Evolutionary conservation across 2,329 filamentous ascomycete genomes (phyloP).

Genomic region (Colletotrichum musicola): DNA sequence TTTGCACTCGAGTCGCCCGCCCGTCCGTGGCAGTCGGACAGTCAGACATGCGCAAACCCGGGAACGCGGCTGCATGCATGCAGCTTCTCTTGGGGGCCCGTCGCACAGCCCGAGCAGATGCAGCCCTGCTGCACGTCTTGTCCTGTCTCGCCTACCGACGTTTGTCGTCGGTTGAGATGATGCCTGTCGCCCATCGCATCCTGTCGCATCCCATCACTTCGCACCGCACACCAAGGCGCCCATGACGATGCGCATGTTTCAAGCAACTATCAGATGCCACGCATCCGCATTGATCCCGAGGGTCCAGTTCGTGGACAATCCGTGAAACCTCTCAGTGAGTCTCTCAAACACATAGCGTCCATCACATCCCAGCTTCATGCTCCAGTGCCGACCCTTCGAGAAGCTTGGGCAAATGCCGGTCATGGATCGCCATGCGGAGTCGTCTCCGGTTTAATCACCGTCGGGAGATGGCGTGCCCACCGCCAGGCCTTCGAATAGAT

Average conservation of each 20-base stretch:
- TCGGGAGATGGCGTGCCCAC: conserved; percentile 9
- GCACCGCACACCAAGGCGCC: not conserved
- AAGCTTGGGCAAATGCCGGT: conserved; percentile 6
- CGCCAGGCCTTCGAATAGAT: conserved; percentile 14
- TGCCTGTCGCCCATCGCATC: not conserved
- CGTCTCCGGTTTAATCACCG: conserved; percentile 14
- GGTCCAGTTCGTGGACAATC: conserved; percentile 1
- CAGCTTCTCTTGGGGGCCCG: not conserved
- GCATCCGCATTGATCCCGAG: conserved; percentile 17
- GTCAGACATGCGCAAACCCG: conserved; percentile 9
- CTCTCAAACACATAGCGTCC: conserved; percentile 16
- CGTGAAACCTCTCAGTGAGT: conserved; percentile 22
- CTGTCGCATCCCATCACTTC: not conserved
- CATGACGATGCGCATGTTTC: conserved; percentile 25
- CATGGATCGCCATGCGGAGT: not conserved
- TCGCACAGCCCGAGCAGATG: conserved; percentile 13
- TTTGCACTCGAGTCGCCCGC: not conserved
- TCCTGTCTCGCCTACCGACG: not conserved
- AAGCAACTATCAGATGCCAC: conserved; percentile 25
- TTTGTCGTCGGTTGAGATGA: conserved; percentile 11
- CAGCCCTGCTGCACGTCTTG: conserved; percentile 12
- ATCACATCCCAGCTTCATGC: conserved; percentile 2
- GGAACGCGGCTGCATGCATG: conserved; percentile 20
- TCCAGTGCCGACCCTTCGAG: not conserved
- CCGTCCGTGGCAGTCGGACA: not conserved